Evolutionary conservation across 148 eudicot species (phyloP), one percentile per base, ranked within the genome.

Genomic region (Cornus florida): DNA sequence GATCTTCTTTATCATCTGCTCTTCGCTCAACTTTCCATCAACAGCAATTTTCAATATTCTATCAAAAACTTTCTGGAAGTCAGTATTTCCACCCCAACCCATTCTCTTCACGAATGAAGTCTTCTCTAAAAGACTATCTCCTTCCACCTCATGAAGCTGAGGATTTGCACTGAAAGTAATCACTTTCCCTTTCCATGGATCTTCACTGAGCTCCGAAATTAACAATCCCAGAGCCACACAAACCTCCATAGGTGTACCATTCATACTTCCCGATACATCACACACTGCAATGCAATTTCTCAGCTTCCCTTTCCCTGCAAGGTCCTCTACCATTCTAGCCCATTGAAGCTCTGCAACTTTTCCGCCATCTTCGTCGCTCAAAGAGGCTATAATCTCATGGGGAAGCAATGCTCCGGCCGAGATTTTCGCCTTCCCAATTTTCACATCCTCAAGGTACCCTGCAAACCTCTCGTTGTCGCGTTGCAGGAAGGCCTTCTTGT

Each of bases 351-450:
- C 89, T 0, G 89, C 84, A 12, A 87, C 89, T 1, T 75, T 68
- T 2, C 67, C 83, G 12, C 75, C 75, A 28, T 79, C 82, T 2
- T 6, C 39, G 6, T 78, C 88, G 2, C 59, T 35, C 5, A 86
- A 84, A 0, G 74, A 46, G 0, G 33, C 75, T 4, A 90, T 83
- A 6, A 88, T 88, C 77, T 84, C 86, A 14, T 88, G 91, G 16
- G 91, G 91, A 53, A 90, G 85, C 79, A 90, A 81, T 7, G 89
- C 87, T 0, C 93, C 93, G 0, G 88, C 93, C 11, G 91, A 83
- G 33, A 90, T 90, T 0, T 76, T 90, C 0, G 86, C 83, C 57
- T 90, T 80, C 5, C 91, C 91, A 0, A 32, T 41, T 78, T 82
- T 86, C 38, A 87, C 92, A 8, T 86, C 60, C 74, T 81, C 86